Base-by-base conservation (phyloP, 176 grass and related monocot genomes). In the Saccharum officinarum region DNA sequence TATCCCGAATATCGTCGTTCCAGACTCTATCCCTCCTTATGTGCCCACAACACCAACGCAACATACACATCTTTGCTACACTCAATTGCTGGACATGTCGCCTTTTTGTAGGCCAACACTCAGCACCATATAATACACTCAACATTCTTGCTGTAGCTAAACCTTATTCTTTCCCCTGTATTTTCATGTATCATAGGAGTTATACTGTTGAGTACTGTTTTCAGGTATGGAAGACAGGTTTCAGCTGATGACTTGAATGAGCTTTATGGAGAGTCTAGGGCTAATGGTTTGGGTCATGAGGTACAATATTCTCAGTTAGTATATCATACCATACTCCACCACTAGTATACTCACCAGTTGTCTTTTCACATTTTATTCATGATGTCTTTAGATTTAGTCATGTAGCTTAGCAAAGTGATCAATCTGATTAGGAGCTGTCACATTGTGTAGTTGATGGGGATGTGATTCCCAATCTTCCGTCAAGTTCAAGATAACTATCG, bases 211-310 rank as follows among this genome's bases (percentile, higher is more conserved):
- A 41, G 2, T 70, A 12, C 50, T 22, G n/a, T 86, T 92, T 87
- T 72, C 83, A 98, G 93, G 78, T 98, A 95, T 82, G 96, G 96
- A 38, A 80, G 63, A 46, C 96, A 93, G 78, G 74, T 73, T 83
- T 78, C 80, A 68, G 91, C 85, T 86, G 83, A 92, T 90, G 91
- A 90, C 54, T 90, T 98, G 78, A 95, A 80, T 86, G 91, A 49
- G 14, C 63, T 98, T 63, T 98, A 98, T 84, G 87, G 89, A 86
- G 81, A 90, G 64, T 95, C 96, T 28, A 62, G 93, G 38, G 89
- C 96, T 87, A 87, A 82, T 54, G 93, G 93, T 85, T 87, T 98
- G 22, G 93, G 96, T 77, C 91, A 90, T 46, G 93, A 98, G 96
- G 96, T 98, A 90, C 77, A 54, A 28, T 68, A 54, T 38, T 28